A percentile compares a stretch with the other conserved stretches of the same genome.
Evolutionary conservation across 2,329 filamentous ascomycete species (phyloP).

Genomic region (Trichoderma arundinaceum): DNA sequence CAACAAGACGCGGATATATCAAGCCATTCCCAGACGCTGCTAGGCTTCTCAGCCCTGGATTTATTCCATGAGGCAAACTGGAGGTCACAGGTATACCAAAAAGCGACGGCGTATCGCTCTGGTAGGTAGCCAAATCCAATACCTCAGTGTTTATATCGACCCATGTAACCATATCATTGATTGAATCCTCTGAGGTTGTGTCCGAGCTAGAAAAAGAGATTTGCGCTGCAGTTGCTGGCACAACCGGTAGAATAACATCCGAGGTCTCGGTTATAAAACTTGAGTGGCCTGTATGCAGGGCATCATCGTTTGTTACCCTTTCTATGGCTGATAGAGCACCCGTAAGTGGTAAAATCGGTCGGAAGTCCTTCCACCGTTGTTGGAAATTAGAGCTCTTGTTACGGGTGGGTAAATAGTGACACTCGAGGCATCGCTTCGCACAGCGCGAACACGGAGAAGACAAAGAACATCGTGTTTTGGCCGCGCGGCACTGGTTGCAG

Average conservation of each 20-base stretch:
- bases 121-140: not conserved
- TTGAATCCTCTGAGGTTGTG: not conserved
- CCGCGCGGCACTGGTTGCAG: constrained; percentile 18
- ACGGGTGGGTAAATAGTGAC: constrained; percentile 2
- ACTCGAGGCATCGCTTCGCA: constrained; percentile 1
- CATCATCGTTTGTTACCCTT: not conserved
- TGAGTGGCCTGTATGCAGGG: not conserved
- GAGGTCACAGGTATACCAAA: not conserved
- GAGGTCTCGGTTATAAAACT: not conserved
- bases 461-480: constrained; percentile 22
- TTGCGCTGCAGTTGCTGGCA: not conserved
- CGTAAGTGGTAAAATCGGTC: not conserved
- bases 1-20: not conserved
- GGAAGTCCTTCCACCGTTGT: not conserved
- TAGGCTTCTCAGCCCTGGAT: not conserved
- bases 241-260: not conserved
- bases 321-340: not conserved
- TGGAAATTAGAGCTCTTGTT: not conserved
- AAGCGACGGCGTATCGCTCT: not conserved
- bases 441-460: constrained; percentile 18
- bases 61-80: not conserved
- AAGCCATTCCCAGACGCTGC: not conserved
- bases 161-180: not conserved
- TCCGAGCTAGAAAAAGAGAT: not conserved
- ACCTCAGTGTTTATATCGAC: not conserved